Percentiles rank a stretch among this genome's conserved stretches.
These are phyloP conservation scores for Termitomyces sp. DNA, from an alignment of 768 basidiomycete genomes.

Conservation along the genomic window DNA sequence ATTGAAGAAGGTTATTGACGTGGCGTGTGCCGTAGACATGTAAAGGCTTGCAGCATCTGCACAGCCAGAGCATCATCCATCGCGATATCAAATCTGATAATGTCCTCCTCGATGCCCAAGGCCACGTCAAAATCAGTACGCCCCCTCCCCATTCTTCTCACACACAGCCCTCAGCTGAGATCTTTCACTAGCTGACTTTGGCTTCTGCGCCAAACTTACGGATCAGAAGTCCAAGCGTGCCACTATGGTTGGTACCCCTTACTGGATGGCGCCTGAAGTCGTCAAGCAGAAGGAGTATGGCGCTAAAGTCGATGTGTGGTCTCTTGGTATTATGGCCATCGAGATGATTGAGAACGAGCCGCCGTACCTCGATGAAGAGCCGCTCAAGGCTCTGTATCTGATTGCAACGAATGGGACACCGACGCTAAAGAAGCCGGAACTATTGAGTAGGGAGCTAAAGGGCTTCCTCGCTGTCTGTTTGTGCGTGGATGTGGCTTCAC, in stretches of 20 bases:
- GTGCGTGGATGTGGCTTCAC: slow-evolving; percentile 92
- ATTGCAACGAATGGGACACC: slow-evolving; percentile 99
- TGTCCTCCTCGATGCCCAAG: slow-evolving; percentile 87
- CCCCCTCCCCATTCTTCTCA: slow-evolving; percentile 15
- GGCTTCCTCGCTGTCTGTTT: slow-evolving; percentile 96
- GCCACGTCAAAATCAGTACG: slow-evolving; percentile 96
- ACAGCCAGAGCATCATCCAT: slow-evolving; percentile 93
- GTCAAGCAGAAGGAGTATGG: slow-evolving; percentile 98
- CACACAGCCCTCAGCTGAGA: not conserved
- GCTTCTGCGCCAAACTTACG: slow-evolving; percentile 94
- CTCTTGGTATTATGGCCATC: slow-evolving; percentile 96
- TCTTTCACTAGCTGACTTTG: slow-evolving; percentile 78
- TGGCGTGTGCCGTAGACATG: slow-evolving; percentile 64
- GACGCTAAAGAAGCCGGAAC: slow-evolving; percentile 94
- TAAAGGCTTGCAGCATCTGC: slow-evolving; percentile 89
- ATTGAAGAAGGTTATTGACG: not conserved
- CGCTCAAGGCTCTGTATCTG: slow-evolving; percentile 88
- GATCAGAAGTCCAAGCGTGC: slow-evolving; percentile 96
- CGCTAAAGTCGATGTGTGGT: slow-evolving; percentile 96
- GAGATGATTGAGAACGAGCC: slow-evolving; percentile 99
- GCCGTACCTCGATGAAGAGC: slow-evolving; percentile 93
- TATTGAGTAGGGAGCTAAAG: slow-evolving; percentile 89
- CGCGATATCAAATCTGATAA: slow-evolving; percentile 98
- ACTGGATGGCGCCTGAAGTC: slow-evolving; percentile 99
- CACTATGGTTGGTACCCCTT: slow-evolving; percentile 98